These are phyloP conservation scores for Teratosphaeria destructans DNA, from an alignment of 2,329 filamentous ascomycete genomes.

Conservation along the genomic window DNA sequence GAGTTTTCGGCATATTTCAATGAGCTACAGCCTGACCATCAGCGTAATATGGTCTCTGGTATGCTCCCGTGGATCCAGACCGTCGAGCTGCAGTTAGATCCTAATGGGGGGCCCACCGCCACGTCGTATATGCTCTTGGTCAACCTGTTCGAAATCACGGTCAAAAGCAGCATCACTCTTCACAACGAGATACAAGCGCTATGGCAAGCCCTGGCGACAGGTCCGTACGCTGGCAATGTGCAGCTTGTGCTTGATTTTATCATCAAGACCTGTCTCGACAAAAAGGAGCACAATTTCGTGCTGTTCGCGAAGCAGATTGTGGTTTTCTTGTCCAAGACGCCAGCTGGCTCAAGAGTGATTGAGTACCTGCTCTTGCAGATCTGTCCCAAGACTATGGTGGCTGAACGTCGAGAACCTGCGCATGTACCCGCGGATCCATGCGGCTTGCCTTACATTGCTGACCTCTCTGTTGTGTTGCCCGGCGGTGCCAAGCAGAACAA, in stretches of 20 bases:
- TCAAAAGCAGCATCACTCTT: slow-evolving; percentile 74
- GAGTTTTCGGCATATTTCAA: slow-evolving; percentile 94
- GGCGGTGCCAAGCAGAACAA: slow-evolving; percentile 77
- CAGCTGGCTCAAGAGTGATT: slow-evolving; percentile 77
- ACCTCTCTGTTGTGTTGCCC: slow-evolving; percentile 67
- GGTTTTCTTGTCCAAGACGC: slow-evolving; percentile 84
- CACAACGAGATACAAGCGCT: slow-evolving; percentile 96
- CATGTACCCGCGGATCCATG: slow-evolving; percentile 62
- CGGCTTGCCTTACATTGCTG: slow-evolving; percentile 78
- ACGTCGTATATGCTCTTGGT: slow-evolving; percentile 90
- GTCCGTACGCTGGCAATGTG: slow-evolving; percentile 86
- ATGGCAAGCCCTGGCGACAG: slow-evolving; percentile 92
- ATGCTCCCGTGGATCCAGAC: slow-evolving; percentile 94
- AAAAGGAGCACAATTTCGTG: slow-evolving; percentile 94
- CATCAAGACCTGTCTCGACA: slow-evolving; percentile 83
- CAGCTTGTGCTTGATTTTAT: slow-evolving; percentile 93
- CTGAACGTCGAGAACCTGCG: slow-evolving; percentile 63
- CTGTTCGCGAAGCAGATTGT: slow-evolving; percentile 97
- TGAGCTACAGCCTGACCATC: slow-evolving; percentile 61
- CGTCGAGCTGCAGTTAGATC: slow-evolving; percentile 83
- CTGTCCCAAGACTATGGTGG: slow-evolving; percentile 92
- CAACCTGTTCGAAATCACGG: slow-evolving; percentile 92
- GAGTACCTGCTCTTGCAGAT: slow-evolving; percentile 90
- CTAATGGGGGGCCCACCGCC: slow-evolving; percentile 79
- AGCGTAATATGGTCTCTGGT: slow-evolving; percentile 87